phyloP scores from a whole-genome alignment of 148 eudicot species.

The Talinum fruticosum region DNA sequence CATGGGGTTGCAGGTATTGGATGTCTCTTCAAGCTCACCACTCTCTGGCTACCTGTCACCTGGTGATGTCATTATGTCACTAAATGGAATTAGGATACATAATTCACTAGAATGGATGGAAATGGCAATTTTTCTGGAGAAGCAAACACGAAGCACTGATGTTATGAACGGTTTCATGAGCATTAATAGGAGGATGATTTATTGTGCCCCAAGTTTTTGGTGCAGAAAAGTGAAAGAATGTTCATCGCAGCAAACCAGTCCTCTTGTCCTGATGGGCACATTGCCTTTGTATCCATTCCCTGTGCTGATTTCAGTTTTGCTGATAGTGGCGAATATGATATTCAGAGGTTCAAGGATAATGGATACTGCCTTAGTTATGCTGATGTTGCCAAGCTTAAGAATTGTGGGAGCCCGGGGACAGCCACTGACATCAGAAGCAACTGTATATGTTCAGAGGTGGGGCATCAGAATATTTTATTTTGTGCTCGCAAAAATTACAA shows the following conservation, averaged over 20 bases:
- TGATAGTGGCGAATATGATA: conserved; percentile 23
- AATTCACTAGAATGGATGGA: conserved; percentile 61
- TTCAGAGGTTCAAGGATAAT: conserved; percentile 27
- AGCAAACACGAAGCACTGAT: conserved; percentile 29
- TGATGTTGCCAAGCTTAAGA: conserved; percentile 58
- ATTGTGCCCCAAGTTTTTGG: conserved; percentile 59
- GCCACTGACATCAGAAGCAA: conserved; percentile 31
- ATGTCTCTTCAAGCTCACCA: conserved; percentile 62
- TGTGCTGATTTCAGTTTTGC: conserved; percentile 44
- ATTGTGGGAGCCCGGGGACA: conserved; percentile 51
- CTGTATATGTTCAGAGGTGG: conserved; percentile 80
- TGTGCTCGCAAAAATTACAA: not conserved
- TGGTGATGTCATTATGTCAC: conserved; percentile 58
- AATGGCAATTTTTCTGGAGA: conserved; percentile 39
- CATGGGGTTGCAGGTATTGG: conserved; percentile 54
- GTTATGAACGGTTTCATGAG: conserved; percentile 22
- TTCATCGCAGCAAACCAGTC: conserved; percentile 36
- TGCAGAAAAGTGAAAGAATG: conserved; percentile 43
- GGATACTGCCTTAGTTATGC: conserved; percentile 61
- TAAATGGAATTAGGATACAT: conserved; percentile 54
- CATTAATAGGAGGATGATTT: conserved; percentile 39
- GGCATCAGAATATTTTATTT: not conserved
- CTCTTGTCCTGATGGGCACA: conserved; percentile 57
- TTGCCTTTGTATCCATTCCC: conserved; percentile 50
- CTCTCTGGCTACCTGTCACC: conserved; percentile 64